Evolutionary conservation across 2,329 filamentous ascomycete genomes (phyloP).

Genomic region (Epicoccum nigrum): DNA sequence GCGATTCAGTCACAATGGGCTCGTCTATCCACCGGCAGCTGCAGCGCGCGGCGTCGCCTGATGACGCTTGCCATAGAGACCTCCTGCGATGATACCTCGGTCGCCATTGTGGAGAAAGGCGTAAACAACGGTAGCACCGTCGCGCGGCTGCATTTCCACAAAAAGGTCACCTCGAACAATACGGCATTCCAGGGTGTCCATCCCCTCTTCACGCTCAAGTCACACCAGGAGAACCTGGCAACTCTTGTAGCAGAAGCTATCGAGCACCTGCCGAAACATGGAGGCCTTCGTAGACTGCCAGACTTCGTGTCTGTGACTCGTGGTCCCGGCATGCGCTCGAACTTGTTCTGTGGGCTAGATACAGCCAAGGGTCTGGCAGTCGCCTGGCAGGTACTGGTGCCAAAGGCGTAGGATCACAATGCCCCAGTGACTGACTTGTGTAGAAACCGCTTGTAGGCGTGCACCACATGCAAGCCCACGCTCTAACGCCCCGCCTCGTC

Average conservation of each 20-base stretch:
- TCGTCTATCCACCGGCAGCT: not conserved
- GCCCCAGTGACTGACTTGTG: slow-evolving; percentile 3
- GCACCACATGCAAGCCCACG: slow-evolving; percentile 97
- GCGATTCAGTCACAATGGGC: slow-evolving; percentile 12
- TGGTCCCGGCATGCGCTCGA: slow-evolving; percentile 85
- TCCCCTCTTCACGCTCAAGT: slow-evolving; percentile 74
- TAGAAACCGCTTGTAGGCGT: slow-evolving; percentile 79
- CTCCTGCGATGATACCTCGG: slow-evolving; percentile 91
- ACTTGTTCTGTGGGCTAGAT: slow-evolving; percentile 77
- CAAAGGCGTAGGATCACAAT: too few species aligned
- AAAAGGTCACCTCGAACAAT: slow-evolving; percentile 82
- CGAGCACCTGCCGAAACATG: slow-evolving; percentile 54
- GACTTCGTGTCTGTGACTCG: slow-evolving; percentile 90
- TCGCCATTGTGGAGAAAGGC: slow-evolving; percentile 75
- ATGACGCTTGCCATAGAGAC: slow-evolving; percentile 76
- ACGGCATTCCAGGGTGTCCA: slow-evolving; percentile 77
- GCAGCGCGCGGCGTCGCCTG: slow-evolving; percentile 32
- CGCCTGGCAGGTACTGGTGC: slow-evolving; percentile 69
- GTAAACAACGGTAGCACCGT: slow-evolving; percentile 17
- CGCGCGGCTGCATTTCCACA: slow-evolving; percentile 75
- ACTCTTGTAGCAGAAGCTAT: slow-evolving; percentile 71
- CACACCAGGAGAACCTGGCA: slow-evolving; percentile 75
- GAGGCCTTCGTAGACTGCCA: slow-evolving; percentile 54
- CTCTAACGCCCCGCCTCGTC: slow-evolving; percentile 82
- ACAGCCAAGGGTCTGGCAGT: slow-evolving; percentile 85